Evolutionary conservation across 2,329 filamentous ascomycete species (phyloP), one percentile per base, ranked within the genome.

Genomic region (Ascochyta pisi): DNA sequence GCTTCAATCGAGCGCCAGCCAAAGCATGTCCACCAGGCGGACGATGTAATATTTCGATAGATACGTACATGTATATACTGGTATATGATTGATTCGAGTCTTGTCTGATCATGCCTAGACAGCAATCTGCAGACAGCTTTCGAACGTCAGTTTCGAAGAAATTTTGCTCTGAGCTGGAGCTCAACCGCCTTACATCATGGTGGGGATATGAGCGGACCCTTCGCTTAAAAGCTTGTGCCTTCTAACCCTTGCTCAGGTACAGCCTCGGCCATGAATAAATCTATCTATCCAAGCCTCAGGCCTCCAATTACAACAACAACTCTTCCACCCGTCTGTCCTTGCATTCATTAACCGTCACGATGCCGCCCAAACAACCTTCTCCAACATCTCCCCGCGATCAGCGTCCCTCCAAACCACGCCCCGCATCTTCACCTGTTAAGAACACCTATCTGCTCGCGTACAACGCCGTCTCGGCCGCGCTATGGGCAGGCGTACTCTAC

Each of bases 401-500:
- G 31, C 48, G 48, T 3, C 31, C 54, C 8, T 22, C 46, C 2
- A 52, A 44, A 24, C 13, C 16, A 8, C 51, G 38, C 50, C 10
- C 27, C 10, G 44, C 39, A 5, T 58, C 40, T 16, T 62, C 54
- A 26, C 64, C 57, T 6, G 37, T 69, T 39, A 74, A 74, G 34
- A 70, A 63, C 13, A 48, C 65, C 6, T 96, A 97, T 79, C 86
- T 98, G 50, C 83, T 93, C 70, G 79, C 87, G 66, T 99, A 98
- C 84, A 98, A 98, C 78, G 83, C 86, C 67, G 71, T 88, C 62
- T 96, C 89, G 49, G 86, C 92, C 58, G 73, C 86, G 22, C 84
- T 94, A 49, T 99, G 95, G 95, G 78, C 84, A 37, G 84, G 86
- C 16, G 87, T 97, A 50, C 85, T 97, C 37, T 83, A 85, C 50